Evolutionary conservation across 805 yeast species (phyloP), one percentile per base, ranked within the genome.

Genomic region (Kurtzmaniella cleridarum): DNA sequence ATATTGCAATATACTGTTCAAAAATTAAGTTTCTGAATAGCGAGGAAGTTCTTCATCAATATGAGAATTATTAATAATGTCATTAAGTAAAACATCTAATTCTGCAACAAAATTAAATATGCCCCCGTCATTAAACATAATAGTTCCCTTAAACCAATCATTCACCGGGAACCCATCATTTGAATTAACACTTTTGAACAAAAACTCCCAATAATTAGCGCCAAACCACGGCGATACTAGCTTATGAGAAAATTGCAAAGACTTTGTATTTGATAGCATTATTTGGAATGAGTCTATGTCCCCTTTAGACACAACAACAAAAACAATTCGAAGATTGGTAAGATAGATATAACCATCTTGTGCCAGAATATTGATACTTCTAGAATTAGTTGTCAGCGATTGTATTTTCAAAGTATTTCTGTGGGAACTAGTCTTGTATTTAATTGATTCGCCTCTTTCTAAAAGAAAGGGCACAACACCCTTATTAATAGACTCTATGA

Each of bases 201-300:
- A 35, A 29, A 71, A 62, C 44, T 61, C 61, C 69, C 74, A 73
- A 48, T 64, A 69, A 44, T 73, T 75, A 15, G 76, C 63, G 0
- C 81, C 81, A 47, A 75, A 69, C 78, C 78, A 74, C 1, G 79
- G 78, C 18, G 73, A 60, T 39, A 66, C 63, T 35, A 74, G 47
- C 38, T 61, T 57, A 46, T 69, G 69, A 0, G 67, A 51, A 32
- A 69, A 62, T 31, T 59, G 66, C 15, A 66, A 42, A 3, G 40
- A 44, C 3, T 59, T 53, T 1, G 60, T 54, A 20, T 45, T 37
- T 4, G 45, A 41, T 31, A 65, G 47, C 3, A 64, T 62, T 5
- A 75, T 43, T 41, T 61, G 55, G 46, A 75, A 74, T 5, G 67
- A 57, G 13, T 64, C 59, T 9, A 69, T 53, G 42, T 71, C 75